These are phyloP conservation scores for Salvia sclarea DNA, from an alignment of 305 asterid genomes.

Conservation along the genomic window DNA sequence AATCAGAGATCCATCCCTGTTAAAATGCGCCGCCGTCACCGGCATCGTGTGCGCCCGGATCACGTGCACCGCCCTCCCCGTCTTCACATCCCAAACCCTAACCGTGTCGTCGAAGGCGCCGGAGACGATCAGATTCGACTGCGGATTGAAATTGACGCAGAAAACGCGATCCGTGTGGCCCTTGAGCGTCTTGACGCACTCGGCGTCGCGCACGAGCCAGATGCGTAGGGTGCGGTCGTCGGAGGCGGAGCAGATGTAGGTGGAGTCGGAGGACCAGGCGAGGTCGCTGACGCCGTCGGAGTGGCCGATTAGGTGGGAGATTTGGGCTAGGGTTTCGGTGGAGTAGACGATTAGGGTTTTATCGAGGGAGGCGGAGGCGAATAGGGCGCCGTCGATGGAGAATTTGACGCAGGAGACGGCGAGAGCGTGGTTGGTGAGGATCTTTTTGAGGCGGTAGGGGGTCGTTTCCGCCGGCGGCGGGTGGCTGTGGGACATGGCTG, in stretches of 20 bases:
- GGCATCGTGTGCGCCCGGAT: constrained; percentile 76
- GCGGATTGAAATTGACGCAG: constrained; percentile 79
- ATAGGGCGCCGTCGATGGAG: constrained; percentile 68
- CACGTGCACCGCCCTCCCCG: constrained; percentile 64
- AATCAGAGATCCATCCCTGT: constrained; percentile 75
- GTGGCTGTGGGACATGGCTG: constrained; percentile 41
- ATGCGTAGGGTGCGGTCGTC: constrained; percentile 91
- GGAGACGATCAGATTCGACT: constrained; percentile 72
- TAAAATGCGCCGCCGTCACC: constrained; percentile 76
- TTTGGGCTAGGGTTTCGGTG: constrained; percentile 57
- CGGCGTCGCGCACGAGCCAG: constrained; percentile 78
- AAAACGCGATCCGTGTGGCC: constrained; percentile 76
- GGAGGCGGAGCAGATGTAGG: constrained; percentile 91
- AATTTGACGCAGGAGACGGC: constrained; percentile 78
- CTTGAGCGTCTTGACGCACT: constrained; percentile 72
- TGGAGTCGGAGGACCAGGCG: constrained; percentile 86
- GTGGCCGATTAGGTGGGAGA: constrained; percentile 69
- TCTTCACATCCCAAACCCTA: constrained; percentile 83
- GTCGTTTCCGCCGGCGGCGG: constrained; percentile 43
- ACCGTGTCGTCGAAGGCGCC: constrained; percentile 84
- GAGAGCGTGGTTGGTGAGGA: constrained; percentile 54
- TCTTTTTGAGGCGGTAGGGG: constrained; percentile 64
- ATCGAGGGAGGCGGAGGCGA: constrained; percentile 88
- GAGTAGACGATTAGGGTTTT: constrained; percentile 79
- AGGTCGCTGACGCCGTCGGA: constrained; percentile 81